These are phyloP conservation scores for Papiliotrema terrestris DNA, from an alignment of 1,284 basidiomycete species.

Conservation along the genomic window DNA sequence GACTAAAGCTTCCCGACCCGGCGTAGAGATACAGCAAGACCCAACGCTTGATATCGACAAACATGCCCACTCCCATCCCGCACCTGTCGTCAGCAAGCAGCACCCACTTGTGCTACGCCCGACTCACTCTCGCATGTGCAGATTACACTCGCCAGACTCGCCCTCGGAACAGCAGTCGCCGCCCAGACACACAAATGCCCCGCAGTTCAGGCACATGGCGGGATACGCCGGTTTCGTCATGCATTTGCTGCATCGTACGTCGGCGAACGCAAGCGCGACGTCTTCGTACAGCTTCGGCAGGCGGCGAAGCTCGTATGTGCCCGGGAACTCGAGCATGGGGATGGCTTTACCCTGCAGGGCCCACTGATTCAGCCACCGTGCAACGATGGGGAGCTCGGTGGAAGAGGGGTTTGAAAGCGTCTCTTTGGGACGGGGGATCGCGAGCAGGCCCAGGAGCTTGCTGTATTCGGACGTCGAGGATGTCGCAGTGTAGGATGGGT, in stretches of 20 bases:
- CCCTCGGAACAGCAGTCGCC: constrained; percentile 86
- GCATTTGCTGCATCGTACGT: constrained; percentile 70
- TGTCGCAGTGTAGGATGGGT: constrained; percentile 57
- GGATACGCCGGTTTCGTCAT: constrained; percentile 76
- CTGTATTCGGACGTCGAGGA: constrained; percentile 60
- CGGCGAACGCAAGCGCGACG: constrained; percentile 69
- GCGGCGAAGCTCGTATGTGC: constrained; percentile 76
- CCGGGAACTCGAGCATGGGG: constrained; percentile 75
- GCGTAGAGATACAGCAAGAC: constrained; percentile 88
- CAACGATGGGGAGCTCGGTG: constrained; percentile 51
- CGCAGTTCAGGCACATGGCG: constrained; percentile 90
- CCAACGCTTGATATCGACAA: constrained; percentile 89
- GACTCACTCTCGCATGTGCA: constrained; percentile 87
- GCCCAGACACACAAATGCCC: constrained; percentile 82
- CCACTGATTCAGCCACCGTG: constrained; percentile 48
- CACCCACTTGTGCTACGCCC: neutral
- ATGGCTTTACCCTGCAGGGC: constrained; percentile 46
- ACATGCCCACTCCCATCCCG: constrained; percentile 81
- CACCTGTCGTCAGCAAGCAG: constrained; percentile 58
- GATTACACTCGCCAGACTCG: constrained; percentile 82
- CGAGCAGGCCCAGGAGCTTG: constrained; percentile 70
- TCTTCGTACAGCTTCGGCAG: constrained; percentile 80
- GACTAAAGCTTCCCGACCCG: constrained; percentile 80
- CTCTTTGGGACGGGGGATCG: constrained; percentile 70
- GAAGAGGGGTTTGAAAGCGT: constrained; percentile 67